Percentiles rank a stretch among this genome's conserved stretches.
These are phyloP conservation scores for Apium graveolens DNA, from an alignment of 129 eudicot species.

Conservation along the genomic window DNA sequence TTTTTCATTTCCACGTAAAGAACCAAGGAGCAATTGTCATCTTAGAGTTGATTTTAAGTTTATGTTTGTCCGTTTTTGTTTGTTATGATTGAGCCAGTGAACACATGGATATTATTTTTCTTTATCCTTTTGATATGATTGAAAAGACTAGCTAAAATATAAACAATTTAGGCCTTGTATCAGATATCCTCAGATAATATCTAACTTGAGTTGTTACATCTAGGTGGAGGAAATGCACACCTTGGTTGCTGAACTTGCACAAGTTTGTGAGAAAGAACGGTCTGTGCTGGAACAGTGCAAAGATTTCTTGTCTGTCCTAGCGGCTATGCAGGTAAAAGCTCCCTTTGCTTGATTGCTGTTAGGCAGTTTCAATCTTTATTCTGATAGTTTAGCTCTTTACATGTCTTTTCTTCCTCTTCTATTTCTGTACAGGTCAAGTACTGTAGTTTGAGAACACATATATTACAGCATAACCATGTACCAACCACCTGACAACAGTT, in stretches of 20 bases:
- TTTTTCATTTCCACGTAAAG: not conserved
- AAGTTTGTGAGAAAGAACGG: constrained; percentile 52
- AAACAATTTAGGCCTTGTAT: not conserved
- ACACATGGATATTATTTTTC: not conserved
- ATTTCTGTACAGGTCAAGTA: constrained; percentile 53
- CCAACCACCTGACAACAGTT: constrained; percentile 35
- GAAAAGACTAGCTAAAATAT: not conserved
- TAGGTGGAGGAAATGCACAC: constrained; percentile 73
- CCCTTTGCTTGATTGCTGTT: not conserved
- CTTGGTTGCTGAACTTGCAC: constrained; percentile 59
- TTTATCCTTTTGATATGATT: not conserved
- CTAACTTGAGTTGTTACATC: constrained; percentile 10
- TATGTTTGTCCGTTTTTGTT: not conserved
- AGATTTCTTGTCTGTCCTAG: constrained; percentile 58
- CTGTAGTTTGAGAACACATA: constrained; percentile 83
- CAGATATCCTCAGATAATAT: not conserved
- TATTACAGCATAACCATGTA: constrained; percentile 51
- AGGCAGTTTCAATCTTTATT: not conserved
- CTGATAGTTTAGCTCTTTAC: not conserved
- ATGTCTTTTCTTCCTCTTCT: constrained; percentile 9
- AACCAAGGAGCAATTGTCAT: not conserved
- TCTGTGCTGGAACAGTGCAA: constrained; percentile 62
- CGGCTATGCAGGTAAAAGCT: constrained; percentile 58
- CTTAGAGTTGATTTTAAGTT: not conserved
- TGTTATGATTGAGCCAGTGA: not conserved